Evolutionary conservation across 2,329 filamentous ascomycete genomes (phyloP), one percentile per base, ranked within the genome.

Genomic region (Colletotrichum gloeosporioides): DNA sequence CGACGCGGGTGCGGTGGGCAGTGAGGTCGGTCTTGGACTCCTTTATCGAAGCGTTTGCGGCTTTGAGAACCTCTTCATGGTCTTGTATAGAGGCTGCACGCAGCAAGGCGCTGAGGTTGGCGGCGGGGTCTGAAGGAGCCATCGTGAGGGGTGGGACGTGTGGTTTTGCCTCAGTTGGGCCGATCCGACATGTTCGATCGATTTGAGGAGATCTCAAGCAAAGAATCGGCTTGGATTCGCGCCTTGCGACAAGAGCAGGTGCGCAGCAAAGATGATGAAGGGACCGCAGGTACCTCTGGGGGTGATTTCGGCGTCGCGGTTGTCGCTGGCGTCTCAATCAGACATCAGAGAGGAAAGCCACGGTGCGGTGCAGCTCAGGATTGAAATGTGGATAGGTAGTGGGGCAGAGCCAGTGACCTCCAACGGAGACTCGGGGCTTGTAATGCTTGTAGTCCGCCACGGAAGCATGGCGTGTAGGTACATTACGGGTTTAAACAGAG

Each of bases 11-110:
- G 82, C 93, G 93, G 49, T 93, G 92, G 69, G 93, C 93, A 55
- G 91, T 86, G 36, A 84, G 75, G 78, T 93, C 89, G 69, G 83
- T 83, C 81, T 92, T 93, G 79, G 92, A 90, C 72, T 90, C 88
- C 80, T 91, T 92, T 77, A 93, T 85, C 66, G 91, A 89, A 57
- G 90, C 90, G 81, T 91, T 92, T 81, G 92, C 90, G 67, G 91
- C 88, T 82, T 90, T 88, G 75, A 97, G 91, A 68, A 95, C 87
- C 84, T 96, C 93, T 63, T 94, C 91, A 84, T 96, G 93, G 86
- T 97, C 94, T 77, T 91, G 85, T 80, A 93, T 92, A 66, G 88
- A 88, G 66, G 91, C 84, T 69, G 86, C 83, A 77, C 89, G 88
- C 79, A 93, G 88, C 77, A 92, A 85, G 78, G 89, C 87, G 81